phyloP scores from a whole-genome alignment of 306 rosid species.

The Cicer arietinum region DNA sequence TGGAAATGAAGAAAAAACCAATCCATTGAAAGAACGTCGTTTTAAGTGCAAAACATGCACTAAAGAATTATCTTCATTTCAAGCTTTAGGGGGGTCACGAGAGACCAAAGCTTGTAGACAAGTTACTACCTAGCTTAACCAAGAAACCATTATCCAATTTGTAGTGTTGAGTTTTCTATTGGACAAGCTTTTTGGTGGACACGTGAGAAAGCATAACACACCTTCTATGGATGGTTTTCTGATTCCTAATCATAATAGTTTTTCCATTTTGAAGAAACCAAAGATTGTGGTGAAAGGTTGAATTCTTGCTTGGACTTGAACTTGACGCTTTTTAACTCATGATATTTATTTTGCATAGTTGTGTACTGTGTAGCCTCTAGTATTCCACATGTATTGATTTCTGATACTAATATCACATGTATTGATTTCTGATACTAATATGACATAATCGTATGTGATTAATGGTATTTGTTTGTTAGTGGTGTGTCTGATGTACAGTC shows the following conservation, averaged over 20 bases:
- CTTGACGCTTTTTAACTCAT: slow-evolving; percentile 37
- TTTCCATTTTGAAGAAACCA: slow-evolving; percentile 54
- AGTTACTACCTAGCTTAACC: not conserved
- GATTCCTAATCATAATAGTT: slow-evolving; percentile 45
- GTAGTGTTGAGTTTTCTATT: slow-evolving; percentile 66
- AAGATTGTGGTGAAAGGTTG: slow-evolving; percentile 27
- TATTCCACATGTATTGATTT: too few relatives aligned
- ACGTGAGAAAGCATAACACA: slow-evolving; percentile 65
- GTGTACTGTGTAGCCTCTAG: too few relatives aligned
- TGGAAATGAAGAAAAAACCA: slow-evolving; percentile 27
- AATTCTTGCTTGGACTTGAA: slow-evolving; percentile 52
- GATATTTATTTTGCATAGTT: not conserved
- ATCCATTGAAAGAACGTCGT: slow-evolving; percentile 14
- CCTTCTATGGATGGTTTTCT: too few relatives aligned
- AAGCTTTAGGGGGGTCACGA: slow-evolving; percentile 92
- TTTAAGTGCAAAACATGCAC: slow-evolving; percentile 78
- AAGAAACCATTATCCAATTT: slow-evolving; percentile 61
- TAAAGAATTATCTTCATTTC: slow-evolving; percentile 67
- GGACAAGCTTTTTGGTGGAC: slow-evolving; percentile 97
- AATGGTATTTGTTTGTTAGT: too few relatives aligned
- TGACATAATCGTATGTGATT: too few relatives aligned
- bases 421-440: too few relatives aligned
- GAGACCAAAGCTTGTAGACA: slow-evolving; percentile 53
- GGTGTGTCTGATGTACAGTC: too few relatives aligned
- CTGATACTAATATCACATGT: too few relatives aligned